Evolutionary conservation across 768 basidiomycete genomes (phyloP), one percentile per base, ranked within the genome.

Genomic region (Sporobolomyces pararoseus): DNA sequence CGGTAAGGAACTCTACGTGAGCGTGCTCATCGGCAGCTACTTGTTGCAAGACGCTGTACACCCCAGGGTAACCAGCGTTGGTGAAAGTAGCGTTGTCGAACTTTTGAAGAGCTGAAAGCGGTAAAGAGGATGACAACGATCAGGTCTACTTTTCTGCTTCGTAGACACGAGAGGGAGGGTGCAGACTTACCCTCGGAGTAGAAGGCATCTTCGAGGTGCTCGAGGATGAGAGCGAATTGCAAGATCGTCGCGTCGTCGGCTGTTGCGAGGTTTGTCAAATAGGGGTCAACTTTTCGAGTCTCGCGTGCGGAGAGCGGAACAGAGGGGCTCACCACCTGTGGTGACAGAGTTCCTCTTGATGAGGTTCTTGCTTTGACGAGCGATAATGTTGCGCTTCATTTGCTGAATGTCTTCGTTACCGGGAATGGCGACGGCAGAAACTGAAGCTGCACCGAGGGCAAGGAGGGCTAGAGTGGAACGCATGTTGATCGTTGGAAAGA

Each of bases 1-100:
- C 75, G 9, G 84, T 78, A 42, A 88, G 81, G 76, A 85, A 82
- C 14, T 81, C 75, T 68, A 86, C 85, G 78, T 89, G 88, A 13
- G 79, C 78, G 37, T 77, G 75, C 76, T 88, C 86, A 77, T 88
- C 86, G 37, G 79, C 9, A 2, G 63, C 49, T 46, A 71, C 57
- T 49, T 64, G 61, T 58, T 70, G 34, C 4, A 66, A 44, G 29
- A 69, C 50, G 17, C 23, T 39, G 70, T 68, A 71, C 47, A 57
- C 85, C 35, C 59, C 79, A 53, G 57, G 81, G 80, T 75, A 80
- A 21, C 81, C 82, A 39, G 79, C 80, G 1, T 66, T 44, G 23
- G 46, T 50, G 74, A 83, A 85, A 4, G 84, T 85, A 19, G 82
- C 81, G 6, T 79, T 74, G 46, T 74, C 71, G 78, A 86, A 88